Evolutionary conservation across 2,329 filamentous ascomycete genomes (phyloP).

Genomic region (Fusarium sp.): DNA sequence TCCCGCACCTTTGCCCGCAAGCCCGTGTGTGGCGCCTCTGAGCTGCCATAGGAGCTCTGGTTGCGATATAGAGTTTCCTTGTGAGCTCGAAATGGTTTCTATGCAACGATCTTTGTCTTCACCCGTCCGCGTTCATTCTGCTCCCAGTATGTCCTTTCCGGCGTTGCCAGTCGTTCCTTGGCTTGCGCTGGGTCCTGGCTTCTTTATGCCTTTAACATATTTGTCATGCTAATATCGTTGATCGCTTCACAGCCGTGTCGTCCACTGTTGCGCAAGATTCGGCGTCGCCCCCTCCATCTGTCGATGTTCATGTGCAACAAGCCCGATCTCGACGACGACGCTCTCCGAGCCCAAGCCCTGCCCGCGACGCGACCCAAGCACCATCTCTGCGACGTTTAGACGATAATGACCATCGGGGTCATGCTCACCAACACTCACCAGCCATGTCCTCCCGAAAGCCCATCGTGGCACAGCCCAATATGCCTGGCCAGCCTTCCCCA

Average conservation of each 20-base stretch:
- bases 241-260: conserved; percentile 45
- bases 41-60: conserved; percentile 50
- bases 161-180: conserved; percentile 16
- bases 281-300: conserved; percentile 64
- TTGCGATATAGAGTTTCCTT: conserved; percentile 44
- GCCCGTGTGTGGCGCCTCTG: conserved; percentile 41
- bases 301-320: conserved; percentile 61
- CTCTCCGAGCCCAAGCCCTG: conserved; percentile 64
- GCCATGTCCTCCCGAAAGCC: conserved; percentile 57
- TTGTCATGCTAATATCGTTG: conserved; percentile 44
- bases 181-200: conserved; percentile 20
- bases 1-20: conserved; percentile 27
- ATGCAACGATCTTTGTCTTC: conserved; percentile 71
- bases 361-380: conserved; percentile 54
- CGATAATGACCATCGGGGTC: conserved; percentile 52
- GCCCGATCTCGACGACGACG: conserved; percentile 60
- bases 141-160: conserved; percentile 64
- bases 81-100: conserved; percentile 66
- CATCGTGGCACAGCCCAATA: conserved; percentile 57
- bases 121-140: conserved; percentile 65
- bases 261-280: conserved; percentile 51
- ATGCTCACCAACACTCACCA: conserved; percentile 50
- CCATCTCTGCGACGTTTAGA: conserved; percentile 56
- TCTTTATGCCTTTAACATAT: not conserved
- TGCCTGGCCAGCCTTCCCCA: conserved; percentile 44